These are phyloP conservation scores for Ophiostoma populinum DNA, from an alignment of 2,329 filamentous ascomycete species.

Conservation along the genomic window DNA sequence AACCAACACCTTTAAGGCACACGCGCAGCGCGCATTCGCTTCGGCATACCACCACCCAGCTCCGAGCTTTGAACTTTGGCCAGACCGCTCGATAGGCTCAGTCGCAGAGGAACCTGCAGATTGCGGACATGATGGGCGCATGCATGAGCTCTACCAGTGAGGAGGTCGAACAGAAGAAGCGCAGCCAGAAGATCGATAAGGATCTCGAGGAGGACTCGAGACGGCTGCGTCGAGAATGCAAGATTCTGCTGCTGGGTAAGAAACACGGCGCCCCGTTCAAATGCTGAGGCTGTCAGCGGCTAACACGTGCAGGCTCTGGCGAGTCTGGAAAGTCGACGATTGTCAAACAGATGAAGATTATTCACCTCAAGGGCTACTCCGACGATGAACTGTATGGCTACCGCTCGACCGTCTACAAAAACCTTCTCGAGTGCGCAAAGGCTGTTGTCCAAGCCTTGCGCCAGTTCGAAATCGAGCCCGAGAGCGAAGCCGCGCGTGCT, in stretches of 20 bases:
- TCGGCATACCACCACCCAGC: no score
- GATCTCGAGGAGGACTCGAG: conserved; percentile 88
- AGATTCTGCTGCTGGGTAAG: conserved; percentile 83
- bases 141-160: conserved; percentile 84
- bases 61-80: no score
- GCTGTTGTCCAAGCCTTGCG: conserved; percentile 81
- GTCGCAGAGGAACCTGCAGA: background rate
- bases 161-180: conserved; percentile 85
- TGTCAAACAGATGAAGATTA: conserved; percentile 99
- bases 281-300: no score
- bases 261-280: no score
- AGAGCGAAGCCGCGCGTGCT: conserved; percentile 51
- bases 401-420: conserved; percentile 94
- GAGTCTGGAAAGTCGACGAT: conserved; percentile 99
- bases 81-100: background rate
- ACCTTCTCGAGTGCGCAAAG: conserved; percentile 91
- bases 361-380: conserved; percentile 94
- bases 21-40: no score
- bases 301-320: conserved; percentile 54
- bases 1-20: no score
- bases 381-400: conserved; percentile 88
- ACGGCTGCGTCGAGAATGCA: conserved; percentile 90
- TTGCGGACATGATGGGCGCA: conserved; percentile 50
- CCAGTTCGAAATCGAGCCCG: conserved; percentile 73
- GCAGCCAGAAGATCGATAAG: conserved; percentile 89